Evolutionary conservation across 345 rosid species (phyloP).

Genomic region (Limnanthes douglasii): DNA sequence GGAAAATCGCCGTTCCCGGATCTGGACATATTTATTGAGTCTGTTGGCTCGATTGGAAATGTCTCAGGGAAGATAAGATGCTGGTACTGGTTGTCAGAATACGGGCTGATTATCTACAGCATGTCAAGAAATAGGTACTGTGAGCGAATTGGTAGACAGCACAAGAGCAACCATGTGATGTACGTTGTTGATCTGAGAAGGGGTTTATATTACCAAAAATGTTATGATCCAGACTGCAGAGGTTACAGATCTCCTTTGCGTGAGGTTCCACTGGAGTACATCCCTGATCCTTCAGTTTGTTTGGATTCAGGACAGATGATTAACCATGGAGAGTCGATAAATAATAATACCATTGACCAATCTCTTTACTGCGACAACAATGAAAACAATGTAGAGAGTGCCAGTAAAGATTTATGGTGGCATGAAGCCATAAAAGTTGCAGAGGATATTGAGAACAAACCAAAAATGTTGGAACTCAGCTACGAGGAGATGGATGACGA

Average conservation of each 20-base stretch:
- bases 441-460: conserved; percentile 44
- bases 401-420: conserved; percentile 67
- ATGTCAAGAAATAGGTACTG: conserved; percentile 86
- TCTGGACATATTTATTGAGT: conserved; percentile 69
- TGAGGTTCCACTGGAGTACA: conserved; percentile 35
- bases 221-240: conserved; percentile 92
- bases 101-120: conserved; percentile 76
- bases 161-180: conserved; percentile 92
- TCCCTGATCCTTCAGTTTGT: too few relatives aligned
- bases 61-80: conserved; percentile 72
- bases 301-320: too few relatives aligned
- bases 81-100: conserved; percentile 98
- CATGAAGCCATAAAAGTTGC: conserved; percentile 71
- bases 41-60: conserved; percentile 48
- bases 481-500: conserved; percentile 42
- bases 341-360: too few relatives aligned
- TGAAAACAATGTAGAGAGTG: conserved; percentile 21
- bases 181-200: conserved; percentile 74
- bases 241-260: conserved; percentile 85
- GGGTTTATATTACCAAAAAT: conserved; percentile 83
- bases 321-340: conserved; percentile 17
- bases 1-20: conserved; percentile 77
- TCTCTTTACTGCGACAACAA: too few relatives aligned
- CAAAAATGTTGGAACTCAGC: conserved; percentile 15
- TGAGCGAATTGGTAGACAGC: conserved; percentile 90